These are phyloP conservation scores for Withania somnifera DNA, from an alignment of 305 asterid species.

Conservation along the genomic window DNA sequence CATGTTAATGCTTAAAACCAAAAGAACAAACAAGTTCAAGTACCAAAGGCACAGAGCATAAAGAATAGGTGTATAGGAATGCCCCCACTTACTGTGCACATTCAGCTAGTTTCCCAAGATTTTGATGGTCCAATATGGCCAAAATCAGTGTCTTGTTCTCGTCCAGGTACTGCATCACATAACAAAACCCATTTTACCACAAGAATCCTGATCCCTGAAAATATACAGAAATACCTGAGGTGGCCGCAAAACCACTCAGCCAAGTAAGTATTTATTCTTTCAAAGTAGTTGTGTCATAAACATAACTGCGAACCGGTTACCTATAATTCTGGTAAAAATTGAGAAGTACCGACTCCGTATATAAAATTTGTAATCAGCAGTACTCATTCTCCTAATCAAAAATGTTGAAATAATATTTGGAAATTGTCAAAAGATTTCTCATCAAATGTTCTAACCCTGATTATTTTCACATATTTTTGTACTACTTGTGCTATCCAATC, in stretches of 20 bases:
- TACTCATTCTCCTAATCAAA: background rate
- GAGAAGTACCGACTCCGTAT: background rate
- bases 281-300: background rate
- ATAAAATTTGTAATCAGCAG: background rate
- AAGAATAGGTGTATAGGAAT: background rate
- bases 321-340: background rate
- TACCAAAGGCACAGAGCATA: background rate
- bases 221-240: slow-evolving; percentile 1
- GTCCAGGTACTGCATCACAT: slow-evolving; percentile 67
- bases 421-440: background rate
- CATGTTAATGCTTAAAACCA: background rate
- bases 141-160: slow-evolving; percentile 90
- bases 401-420: background rate
- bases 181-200: background rate
- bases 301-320: background rate
- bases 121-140: slow-evolving; percentile 91
- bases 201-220: background rate
- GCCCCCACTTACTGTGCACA: slow-evolving; percentile 76
- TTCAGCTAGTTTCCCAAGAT: slow-evolving; percentile 87
- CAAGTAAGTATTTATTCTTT: background rate
- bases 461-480: background rate
- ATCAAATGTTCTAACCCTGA: background rate
- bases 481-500: background rate
- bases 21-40: background rate
- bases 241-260: background rate